Conservation (phyloP, 2,329 filamentous ascomycete genomes). For the Aspergillus piperis region DNA sequence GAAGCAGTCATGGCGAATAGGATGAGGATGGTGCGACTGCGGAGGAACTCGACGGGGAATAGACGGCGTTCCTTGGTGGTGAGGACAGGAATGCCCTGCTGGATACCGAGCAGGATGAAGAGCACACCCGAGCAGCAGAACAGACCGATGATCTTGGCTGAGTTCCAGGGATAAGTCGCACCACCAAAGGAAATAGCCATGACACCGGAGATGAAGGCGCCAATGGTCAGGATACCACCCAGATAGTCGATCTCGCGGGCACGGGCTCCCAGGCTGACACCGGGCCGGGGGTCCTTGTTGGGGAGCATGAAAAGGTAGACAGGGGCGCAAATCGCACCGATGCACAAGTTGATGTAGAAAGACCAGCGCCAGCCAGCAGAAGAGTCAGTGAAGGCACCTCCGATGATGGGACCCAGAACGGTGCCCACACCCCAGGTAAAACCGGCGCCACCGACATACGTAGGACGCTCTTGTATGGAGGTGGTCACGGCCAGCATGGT, state of each 20-base stretch:
- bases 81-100: constrained; percentile 48
- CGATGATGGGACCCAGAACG: constrained; percentile 37
- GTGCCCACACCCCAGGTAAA: constrained; percentile 42
- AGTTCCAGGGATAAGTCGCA: constrained; percentile 51
- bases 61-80: constrained; percentile 49
- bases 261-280: constrained; percentile 34
- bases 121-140: constrained; percentile 44
- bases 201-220: constrained; percentile 41
- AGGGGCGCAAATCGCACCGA: constrained; percentile 48
- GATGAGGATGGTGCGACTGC: background rate
- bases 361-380: constrained; percentile 38
- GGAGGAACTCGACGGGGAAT: constrained; percentile 51
- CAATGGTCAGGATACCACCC: constrained; percentile 49
- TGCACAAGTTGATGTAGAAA: constrained; percentile 60
- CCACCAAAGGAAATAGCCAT: constrained; percentile 58
- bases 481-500: constrained; percentile 26
- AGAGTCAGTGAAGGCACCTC: constrained; percentile 20
- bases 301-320: constrained; percentile 50
- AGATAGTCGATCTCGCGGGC: constrained; percentile 35
- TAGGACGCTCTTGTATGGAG: constrained; percentile 21
- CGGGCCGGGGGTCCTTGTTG: constrained; percentile 24
- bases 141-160: constrained; percentile 23
- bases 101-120: constrained; percentile 47
- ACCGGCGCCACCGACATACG: constrained; percentile 38
- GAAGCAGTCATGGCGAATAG: constrained; percentile 2